Conservation (phyloP, 2,329 filamentous ascomycete genomes). For the Penicillium sp. region DNA sequence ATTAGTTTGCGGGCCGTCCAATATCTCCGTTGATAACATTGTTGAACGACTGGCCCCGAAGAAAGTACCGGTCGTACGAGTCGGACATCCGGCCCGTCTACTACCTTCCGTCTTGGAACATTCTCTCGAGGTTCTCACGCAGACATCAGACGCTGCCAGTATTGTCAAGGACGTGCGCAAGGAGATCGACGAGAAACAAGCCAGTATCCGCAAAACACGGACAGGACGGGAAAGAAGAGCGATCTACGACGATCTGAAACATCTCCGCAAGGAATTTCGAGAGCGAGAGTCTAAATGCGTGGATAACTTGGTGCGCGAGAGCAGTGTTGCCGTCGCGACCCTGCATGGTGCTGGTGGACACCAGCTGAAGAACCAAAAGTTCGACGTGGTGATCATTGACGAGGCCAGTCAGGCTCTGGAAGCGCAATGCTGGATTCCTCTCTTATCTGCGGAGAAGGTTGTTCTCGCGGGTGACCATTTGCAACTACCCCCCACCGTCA, state of each 20-base stretch:
- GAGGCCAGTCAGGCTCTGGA: constrained; percentile 95
- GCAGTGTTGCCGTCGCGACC: constrained; percentile 88
- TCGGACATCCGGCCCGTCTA: constrained; percentile 90
- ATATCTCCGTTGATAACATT: constrained; percentile 98
- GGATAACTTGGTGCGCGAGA: constrained; percentile 71
- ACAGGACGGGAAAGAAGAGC: constrained; percentile 76
- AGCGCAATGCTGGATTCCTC: constrained; percentile 94
- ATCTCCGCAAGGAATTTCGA: constrained; percentile 84
- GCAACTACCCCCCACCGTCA: constrained; percentile 93
- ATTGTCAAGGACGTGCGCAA: constrained; percentile 88
- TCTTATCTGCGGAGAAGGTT: constrained; percentile 78
- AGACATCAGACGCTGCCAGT: constrained; percentile 83
- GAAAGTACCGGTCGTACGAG: constrained; percentile 82
- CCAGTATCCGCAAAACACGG: constrained; percentile 83
- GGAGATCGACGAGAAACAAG: constrained; percentile 92
- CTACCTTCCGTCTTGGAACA: constrained; percentile 86
- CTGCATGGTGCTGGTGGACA: constrained; percentile 88
- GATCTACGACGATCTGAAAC: constrained; percentile 84
- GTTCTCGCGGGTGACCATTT: constrained; percentile 93
- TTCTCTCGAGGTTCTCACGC: constrained; percentile 87
- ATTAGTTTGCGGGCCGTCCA: constrained; percentile 94
- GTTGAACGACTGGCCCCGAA: constrained; percentile 86
- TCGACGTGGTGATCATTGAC: constrained; percentile 94
- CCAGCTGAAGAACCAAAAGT: constrained; percentile 77
- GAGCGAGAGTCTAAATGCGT: constrained; percentile 84